Conservation (phyloP, 257 asterid genomes). For the Penstemon eatonii region DNA sequence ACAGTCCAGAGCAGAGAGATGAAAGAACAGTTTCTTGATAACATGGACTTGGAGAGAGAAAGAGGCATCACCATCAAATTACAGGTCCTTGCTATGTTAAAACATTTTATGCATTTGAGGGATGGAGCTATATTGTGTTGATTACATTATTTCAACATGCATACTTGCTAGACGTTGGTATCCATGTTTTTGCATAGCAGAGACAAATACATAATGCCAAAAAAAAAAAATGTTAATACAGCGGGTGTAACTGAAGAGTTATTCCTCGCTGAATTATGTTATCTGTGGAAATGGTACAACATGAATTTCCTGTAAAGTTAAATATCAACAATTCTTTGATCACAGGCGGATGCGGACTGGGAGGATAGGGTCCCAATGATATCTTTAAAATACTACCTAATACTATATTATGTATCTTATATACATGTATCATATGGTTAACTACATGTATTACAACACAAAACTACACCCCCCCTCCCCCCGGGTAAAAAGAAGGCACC, state of each 20-base stretch:
- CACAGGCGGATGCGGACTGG: no score
- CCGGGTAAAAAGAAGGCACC: no score
- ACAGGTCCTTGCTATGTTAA: constrained; percentile 54
- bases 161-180: constrained; percentile 1
- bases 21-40: constrained; percentile 97
- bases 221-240: constrained; percentile 2
- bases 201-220: background rate
- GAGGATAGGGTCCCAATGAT: no score
- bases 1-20: constrained; percentile 90
- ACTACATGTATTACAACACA: no score
- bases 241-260: background rate
- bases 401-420: no score
- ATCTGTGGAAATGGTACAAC: no score
- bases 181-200: constrained; percentile 4
- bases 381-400: no score
- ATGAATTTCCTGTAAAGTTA: no score
- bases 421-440: no score
- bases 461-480: no score
- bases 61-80: constrained; percentile 97
- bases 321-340: no score
- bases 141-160: background rate
- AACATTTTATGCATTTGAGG: background rate
- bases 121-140: constrained; percentile 17
- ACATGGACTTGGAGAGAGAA: constrained; percentile 99
- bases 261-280: background rate